A percentile compares a stretch with the other conserved stretches of the same genome.
These are phyloP conservation scores for Blastobotrys parvus DNA, from an alignment of 805 yeast genomes.

Conservation along the genomic window DNA sequence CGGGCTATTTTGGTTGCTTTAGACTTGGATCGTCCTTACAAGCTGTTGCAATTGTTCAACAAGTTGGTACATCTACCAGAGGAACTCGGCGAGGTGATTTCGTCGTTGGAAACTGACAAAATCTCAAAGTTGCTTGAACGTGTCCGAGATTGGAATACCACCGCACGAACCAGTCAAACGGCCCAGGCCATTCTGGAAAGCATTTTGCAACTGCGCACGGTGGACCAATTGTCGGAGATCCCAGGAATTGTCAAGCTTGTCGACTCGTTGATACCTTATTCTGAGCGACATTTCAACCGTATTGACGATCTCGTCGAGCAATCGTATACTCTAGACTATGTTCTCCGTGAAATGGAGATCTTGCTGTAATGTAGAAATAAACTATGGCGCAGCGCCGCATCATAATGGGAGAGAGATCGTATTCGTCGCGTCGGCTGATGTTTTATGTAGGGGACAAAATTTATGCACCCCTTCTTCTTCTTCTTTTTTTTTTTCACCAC, in stretches of 20 bases:
- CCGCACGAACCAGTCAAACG: slow-evolving; percentile 66
- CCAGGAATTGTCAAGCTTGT: slow-evolving; percentile 60
- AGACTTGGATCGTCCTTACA: slow-evolving; percentile 81
- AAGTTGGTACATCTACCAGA: slow-evolving; percentile 51
- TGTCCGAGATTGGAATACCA: slow-evolving; percentile 92
- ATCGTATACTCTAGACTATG: slow-evolving; percentile 77
- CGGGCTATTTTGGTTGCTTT: slow-evolving; percentile 82
- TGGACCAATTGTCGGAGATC: slow-evolving; percentile 51
- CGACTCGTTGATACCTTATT: slow-evolving; percentile 79
- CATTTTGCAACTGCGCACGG: slow-evolving; percentile 45
- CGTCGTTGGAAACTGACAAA: slow-evolving; percentile 50
- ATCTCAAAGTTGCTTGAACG: slow-evolving; percentile 57
- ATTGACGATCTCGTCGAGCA: slow-evolving; percentile 76
- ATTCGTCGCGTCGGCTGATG: background rate
- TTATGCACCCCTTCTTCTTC: too few relatives aligned
- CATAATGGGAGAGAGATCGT: background rate
- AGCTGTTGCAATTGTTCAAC: slow-evolving; percentile 55
- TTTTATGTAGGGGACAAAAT: background rate
- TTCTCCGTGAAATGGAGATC: slow-evolving; percentile 52
- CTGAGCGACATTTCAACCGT: slow-evolving; percentile 74
- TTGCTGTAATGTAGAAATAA: too few relatives aligned
- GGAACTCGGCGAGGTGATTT: slow-evolving; percentile 58
- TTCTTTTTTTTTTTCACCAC: background rate
- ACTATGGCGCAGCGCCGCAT: too few relatives aligned
- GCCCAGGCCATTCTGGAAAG: slow-evolving; percentile 73